Evolutionary conservation across 2,329 filamentous ascomycete species (phyloP).

Genomic region (Colletotrichum incanum): DNA sequence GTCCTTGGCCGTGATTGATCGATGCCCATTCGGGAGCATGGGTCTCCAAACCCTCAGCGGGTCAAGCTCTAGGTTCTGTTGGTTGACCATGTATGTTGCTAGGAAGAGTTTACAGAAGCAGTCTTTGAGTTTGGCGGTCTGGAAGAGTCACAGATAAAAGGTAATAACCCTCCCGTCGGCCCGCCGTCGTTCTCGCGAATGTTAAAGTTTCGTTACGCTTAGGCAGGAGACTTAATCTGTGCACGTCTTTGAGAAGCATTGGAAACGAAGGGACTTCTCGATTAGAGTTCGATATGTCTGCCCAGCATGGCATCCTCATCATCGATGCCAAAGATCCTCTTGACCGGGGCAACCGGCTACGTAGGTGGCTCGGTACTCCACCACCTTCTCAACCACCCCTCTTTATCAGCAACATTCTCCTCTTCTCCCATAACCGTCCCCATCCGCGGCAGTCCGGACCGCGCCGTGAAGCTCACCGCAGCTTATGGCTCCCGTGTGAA

Average conservation of each 20-base stretch:
- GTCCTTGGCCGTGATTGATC: not conserved
- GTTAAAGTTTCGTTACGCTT: not conserved
- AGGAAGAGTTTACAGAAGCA: not conserved
- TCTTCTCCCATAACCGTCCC: constrained; percentile 18
- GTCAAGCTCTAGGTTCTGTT: not conserved
- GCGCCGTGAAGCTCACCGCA: constrained; percentile 22
- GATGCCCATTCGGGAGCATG: not conserved
- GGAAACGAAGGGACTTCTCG: not conserved
- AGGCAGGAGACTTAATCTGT: not conserved
- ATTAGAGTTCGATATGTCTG: not conserved
- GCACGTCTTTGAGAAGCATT: not conserved
- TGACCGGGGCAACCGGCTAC: constrained; percentile 44
- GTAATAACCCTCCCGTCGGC: too few relatives aligned
- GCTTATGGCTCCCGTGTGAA: constrained; percentile 35
- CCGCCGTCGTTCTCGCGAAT: not conserved
- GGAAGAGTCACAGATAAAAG: not conserved
- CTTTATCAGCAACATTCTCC: constrained; percentile 17
- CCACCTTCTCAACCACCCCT: constrained; percentile 32
- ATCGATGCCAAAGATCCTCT: constrained; percentile 33
- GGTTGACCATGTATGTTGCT: not conserved
- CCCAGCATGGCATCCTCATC: not conserved
- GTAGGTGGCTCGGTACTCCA: constrained; percentile 45
- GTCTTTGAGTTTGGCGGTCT: not conserved
- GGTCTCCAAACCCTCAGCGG: not conserved
- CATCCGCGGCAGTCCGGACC: constrained; percentile 31